These are phyloP conservation scores for Symmetrospora coprosmae DNA, from an alignment of 768 basidiomycete species.

Conservation along the genomic window DNA sequence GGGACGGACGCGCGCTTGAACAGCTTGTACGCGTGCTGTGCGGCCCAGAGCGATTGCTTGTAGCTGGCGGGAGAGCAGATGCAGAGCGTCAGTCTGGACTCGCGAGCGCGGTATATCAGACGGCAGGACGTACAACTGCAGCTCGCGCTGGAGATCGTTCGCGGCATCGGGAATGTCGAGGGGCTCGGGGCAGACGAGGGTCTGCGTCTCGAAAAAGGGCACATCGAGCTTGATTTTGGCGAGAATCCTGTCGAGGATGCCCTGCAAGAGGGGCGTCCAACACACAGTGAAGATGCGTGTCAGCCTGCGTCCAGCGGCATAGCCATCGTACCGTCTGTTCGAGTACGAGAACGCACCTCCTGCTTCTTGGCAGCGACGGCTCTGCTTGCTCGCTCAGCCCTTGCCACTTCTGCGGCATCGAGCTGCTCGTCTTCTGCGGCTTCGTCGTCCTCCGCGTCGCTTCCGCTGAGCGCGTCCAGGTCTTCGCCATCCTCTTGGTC, in stretches of 20 bases:
- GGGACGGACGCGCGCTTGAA: constrained; percentile 43
- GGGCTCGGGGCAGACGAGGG: constrained; percentile 54
- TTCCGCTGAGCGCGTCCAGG: constrained; percentile 35
- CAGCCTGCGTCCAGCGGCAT: neutral
- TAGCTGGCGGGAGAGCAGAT: constrained; percentile 47
- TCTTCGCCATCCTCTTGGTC: constrained; percentile 35
- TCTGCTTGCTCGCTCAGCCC: too few species aligned
- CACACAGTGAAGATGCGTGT: neutral
- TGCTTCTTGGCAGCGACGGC: constrained; percentile 27
- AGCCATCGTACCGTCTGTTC: neutral
- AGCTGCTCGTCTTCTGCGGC: constrained; percentile 60
- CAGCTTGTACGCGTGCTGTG: constrained; percentile 60
- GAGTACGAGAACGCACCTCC: neutral
- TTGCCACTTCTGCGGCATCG: neutral
- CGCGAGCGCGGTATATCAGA: neutral
- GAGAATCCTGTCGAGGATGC: constrained; percentile 65
- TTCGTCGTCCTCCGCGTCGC: constrained; percentile 41
- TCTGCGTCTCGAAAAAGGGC: constrained; percentile 49
- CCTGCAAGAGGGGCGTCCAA: constrained; percentile 38
- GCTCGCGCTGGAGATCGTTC: constrained; percentile 84
- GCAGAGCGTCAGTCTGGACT: neutral
- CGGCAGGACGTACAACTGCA: constrained; percentile 63
- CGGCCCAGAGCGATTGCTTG: constrained; percentile 80
- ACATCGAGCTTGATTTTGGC: constrained; percentile 42
- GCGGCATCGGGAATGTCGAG: constrained; percentile 58